These are phyloP conservation scores for Monosporascus ibericus DNA, from an alignment of 2,329 filamentous ascomycete genomes.

Conservation along the genomic window DNA sequence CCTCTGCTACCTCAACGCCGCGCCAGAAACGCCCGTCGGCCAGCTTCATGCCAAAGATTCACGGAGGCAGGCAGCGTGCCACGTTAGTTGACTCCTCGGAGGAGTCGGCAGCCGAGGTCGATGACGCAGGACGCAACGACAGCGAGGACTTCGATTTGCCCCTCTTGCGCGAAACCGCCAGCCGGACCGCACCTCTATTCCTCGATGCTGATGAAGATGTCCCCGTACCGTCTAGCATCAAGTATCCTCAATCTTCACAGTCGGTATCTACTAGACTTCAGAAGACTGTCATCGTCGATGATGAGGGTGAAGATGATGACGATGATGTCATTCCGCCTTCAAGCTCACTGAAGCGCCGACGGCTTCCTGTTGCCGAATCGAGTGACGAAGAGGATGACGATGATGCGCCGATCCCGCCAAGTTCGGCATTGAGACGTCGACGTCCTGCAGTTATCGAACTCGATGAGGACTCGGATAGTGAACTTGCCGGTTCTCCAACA, in stretches of 20 bases:
- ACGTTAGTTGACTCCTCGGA: constrained; percentile 16
- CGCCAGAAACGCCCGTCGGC: constrained; percentile 7
- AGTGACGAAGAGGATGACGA: constrained; percentile 7
- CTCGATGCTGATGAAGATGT: constrained; percentile 6
- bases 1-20: neutral
- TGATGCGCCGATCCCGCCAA: constrained; percentile 7
- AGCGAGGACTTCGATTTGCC: constrained; percentile 14
- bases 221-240: constrained; percentile 1
- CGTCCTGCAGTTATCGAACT: constrained; percentile 13
- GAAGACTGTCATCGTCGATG: constrained; percentile 17
- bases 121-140: constrained; percentile 13
- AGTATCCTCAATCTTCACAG: constrained; percentile 20
- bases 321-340: constrained; percentile 2
- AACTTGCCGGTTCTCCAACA: constrained; percentile 17
- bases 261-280: constrained; percentile 23
- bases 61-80: constrained; percentile 3
- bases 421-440: constrained; percentile 6
- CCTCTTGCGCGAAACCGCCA: constrained; percentile 6
- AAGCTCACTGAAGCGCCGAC: neutral
- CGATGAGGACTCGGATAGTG: constrained; percentile 16
- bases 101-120: constrained; percentile 18
- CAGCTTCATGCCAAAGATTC: constrained; percentile 22
- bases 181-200: neutral
- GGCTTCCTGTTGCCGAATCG: neutral
- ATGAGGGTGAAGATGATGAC: constrained; percentile 10